Evolutionary conservation across 1,139 yeast species (phyloP), one percentile per base, ranked within the genome.

Genomic region (Lodderomyces oxycetoniae): DNA sequence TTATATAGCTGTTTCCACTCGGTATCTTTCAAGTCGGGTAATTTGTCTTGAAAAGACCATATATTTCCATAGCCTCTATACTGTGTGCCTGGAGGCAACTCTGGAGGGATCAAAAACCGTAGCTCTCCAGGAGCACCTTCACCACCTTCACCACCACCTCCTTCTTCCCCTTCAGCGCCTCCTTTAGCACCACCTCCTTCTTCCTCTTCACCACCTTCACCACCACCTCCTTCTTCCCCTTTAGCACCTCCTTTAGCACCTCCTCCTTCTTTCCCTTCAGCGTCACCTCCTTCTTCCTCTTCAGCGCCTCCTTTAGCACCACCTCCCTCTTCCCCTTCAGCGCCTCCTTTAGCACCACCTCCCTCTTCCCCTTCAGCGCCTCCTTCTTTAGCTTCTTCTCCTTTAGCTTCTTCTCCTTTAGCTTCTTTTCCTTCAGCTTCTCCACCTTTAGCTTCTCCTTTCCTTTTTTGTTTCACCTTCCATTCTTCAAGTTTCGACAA

Each of bases 1-100:
- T 61, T 57, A 54, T 82, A 83, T 33, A 86, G 58, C 49, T 83
- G 88, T 14, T 67, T 63, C 54, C 85, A 75, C 1, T 91, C 91
- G 55, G 79, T 70, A 22, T 76, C 80, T 36, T 71, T 72, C 23
- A 86, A 61, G 29, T 78, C 72, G 2, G 88, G 87, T 21, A 85
- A 66, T 45, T 72, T 74, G 49, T 84, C 89, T 42, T 80, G 74
- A 44, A 77, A 73, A 28, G 81, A 79, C 96, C 96, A 87, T 19
- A 83, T 61, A 44, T 78, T 79, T 5, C 95, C 95, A 52, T 85
- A 87, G 3, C 87, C 83, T 35, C 91, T 59, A 53, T 87, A 87
- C 27, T 76, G 76, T 7, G 71, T 63, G 2, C 74, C 72, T 21
- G 53, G 49, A 0, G 91, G 93, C 32, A 74, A 71, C 25, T 59